Base-by-base conservation (phyloP, 331 rosid genomes). In the Acacia concinna region DNA sequence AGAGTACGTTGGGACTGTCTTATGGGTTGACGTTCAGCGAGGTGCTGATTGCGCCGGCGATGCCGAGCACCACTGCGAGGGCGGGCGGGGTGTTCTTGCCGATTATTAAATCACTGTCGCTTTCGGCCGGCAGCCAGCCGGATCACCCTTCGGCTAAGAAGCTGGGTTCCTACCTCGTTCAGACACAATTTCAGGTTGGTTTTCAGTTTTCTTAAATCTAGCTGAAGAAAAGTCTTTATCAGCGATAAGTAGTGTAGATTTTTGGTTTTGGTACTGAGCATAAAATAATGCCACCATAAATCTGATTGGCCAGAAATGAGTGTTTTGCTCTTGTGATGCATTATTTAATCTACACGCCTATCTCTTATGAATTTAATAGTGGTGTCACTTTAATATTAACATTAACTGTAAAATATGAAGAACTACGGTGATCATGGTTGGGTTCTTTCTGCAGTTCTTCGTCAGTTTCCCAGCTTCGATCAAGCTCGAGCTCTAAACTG, bases 71-170 rank as follows among this genome's bases (percentile, higher is more conserved):
- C 28, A 93, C 99, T 3, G 99, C 99, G 0, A 84, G 99, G 67
- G 99, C 98, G 1, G 99, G 99, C 1, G 98, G 99, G 2, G 98
- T 96, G 25, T 96, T 96, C 75, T 86, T 96, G 90, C 99, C 99
- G 0, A 91, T 96, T 21, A 96, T 96, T 49, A 82, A 91, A 86
- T 96, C 99, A 1, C 83, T 96, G 34, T 86, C 99, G 9, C 89
- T 89, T 49, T 90, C 99, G 2, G 93, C 93, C 0, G 98, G 97
- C 12, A 96, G 99, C 82, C 81, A 88, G 51, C 97, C 98, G 0
- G 85, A 71, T 4, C 80, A 81, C 35, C 88, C 93, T 1, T 43
- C 98, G 1, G 81, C 94, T 28, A 83, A 78, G 85, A 96, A 86
- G 88, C 85, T 96, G 14, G 99, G 99, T 10, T 85, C 98, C 57